Base-by-base conservation (phyloP, 176 grass and related monocot species). In the Microstegium vimineum region DNA sequence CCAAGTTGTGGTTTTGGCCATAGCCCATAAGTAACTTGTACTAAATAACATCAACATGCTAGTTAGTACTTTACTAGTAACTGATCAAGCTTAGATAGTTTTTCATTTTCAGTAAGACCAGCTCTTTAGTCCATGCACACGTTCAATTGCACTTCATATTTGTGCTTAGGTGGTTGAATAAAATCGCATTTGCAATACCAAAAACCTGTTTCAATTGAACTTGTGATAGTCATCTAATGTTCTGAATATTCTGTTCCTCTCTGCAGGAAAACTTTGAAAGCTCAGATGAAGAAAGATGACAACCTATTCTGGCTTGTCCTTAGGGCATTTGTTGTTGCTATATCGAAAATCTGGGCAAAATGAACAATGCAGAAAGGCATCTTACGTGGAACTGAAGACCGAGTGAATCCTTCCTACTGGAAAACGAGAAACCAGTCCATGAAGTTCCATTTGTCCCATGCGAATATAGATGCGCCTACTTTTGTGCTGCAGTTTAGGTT, bases 271-370 rank as follows among this genome's bases (percentile, higher is more conserved):
- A 82, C 77, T 31, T 67, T 16, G 15, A 91, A 84, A 67, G 85
- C 7, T 4, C 85, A 47, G 13, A 43, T 72, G 66, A 91, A 76
- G 57, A 73, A 84, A 73, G 71, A 85, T 68, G 78, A 70, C 34
- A 91, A 91, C 85, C 77, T 84, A 52, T 76, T 91, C 81, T 91
- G 89, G 89, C 81, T 87, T 60, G 87, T 80, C 12, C 64, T 91
- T 33, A 91, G 85, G 66, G 77, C 89, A 66, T 88, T 91, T 85
- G 77, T 91, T 61, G 77, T 88, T 77, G 73, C 85, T 34, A 69
- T 91, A 78, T 76, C 86, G 8, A 91, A 88, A 74, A 40, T 91
- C 10, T 91, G 89, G 89, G 62, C 85, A 66, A 84, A 88, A 34
- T 91, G 72, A 91, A 37, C 59, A 38, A 73, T 41, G 26, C 1